These are phyloP conservation scores for Aplosporella prunicola DNA, from an alignment of 2,329 filamentous ascomycete genomes.

Conservation along the genomic window DNA sequence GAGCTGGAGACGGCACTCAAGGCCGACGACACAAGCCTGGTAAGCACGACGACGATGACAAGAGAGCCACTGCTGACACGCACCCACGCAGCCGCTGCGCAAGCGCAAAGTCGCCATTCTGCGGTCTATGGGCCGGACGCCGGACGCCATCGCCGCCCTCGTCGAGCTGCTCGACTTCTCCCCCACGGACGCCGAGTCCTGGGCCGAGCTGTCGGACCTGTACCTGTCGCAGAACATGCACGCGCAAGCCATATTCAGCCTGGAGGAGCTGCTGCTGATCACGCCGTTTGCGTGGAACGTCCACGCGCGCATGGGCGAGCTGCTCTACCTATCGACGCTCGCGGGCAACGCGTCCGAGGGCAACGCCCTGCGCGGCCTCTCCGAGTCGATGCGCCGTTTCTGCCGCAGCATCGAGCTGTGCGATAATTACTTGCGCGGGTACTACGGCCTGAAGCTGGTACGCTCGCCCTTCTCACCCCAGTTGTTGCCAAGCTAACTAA, in stretches of 20 bases:
- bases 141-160: constrained; percentile 67
- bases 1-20: constrained; percentile 69
- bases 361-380: constrained; percentile 42
- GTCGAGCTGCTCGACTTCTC: constrained; percentile 69
- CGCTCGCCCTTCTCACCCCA: constrained; percentile 18
- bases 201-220: constrained; percentile 82
- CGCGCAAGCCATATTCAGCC: constrained; percentile 72
- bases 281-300: constrained; percentile 95
- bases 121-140: constrained; percentile 57
- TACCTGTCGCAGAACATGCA: constrained; percentile 74
- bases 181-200: constrained; percentile 85
- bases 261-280: constrained; percentile 83
- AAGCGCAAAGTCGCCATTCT: constrained; percentile 79
- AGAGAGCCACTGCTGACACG: neutral
- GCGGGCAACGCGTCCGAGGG: constrained; percentile 28
- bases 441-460: constrained; percentile 81
- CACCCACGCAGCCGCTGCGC: constrained; percentile 55
- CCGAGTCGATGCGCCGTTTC: constrained; percentile 73
- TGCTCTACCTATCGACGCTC: constrained; percentile 59
- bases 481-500: neutral
- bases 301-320: constrained; percentile 77
- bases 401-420: constrained; percentile 88
- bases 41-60: constrained; percentile 36
- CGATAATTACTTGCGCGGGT: constrained; percentile 82
- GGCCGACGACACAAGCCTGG: constrained; percentile 70